Evolutionary conservation across 2,329 filamentous ascomycete species (phyloP), one percentile per base, ranked within the genome.

Genomic region (Fusarium hostae): DNA sequence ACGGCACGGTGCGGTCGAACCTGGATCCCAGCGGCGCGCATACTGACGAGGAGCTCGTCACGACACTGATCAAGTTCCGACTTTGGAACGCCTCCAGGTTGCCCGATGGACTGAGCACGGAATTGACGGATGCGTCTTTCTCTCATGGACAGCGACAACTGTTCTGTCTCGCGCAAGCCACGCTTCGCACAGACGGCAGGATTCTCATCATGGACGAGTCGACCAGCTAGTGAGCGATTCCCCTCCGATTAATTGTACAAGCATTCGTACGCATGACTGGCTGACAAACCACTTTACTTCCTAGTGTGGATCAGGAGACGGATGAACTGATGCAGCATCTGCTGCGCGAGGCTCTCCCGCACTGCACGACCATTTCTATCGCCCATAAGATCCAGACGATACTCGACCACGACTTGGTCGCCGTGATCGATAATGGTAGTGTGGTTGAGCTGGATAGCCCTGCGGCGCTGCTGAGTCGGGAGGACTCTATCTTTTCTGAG

Each of bases 61-160:
- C 52, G 52, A 56, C 40, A 45, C 40, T 56, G 52, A 56, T 8
- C 40, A 56, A 56, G 40, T 45, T 56, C 52, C 52, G 52, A 45
- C 52, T 56, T 56, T 56, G 52, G 52, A 56, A 56, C 39, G 32
- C 40, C 52, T 56, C 52, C 52, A 56, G 52, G 40, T 56, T 56
- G 52, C 40, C 82, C 52, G 84, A 87, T 0, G 80, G 83, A n/a
- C 77, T 89, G 4, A 78, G 16, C 82, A 82, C 5, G 81, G 81
- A 1, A 76, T 86, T 9, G 77, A 81, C 18, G 74, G 71, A 6
- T 72, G 77, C 2, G 79, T 85, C 50, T 7, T 75, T 84, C 16
- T 86, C 83, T 0, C 81, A 84, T 56, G 86, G 86, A 6, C 82
- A 88, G 71, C 76, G 79, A 50, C 86, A 88, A 72, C 76, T 87